A percentile compares a stretch with the other conserved stretches of the same genome.
Conservation (phyloP, 2,329 filamentous ascomycete species). For the Cladophialophora bantiana region DNA sequence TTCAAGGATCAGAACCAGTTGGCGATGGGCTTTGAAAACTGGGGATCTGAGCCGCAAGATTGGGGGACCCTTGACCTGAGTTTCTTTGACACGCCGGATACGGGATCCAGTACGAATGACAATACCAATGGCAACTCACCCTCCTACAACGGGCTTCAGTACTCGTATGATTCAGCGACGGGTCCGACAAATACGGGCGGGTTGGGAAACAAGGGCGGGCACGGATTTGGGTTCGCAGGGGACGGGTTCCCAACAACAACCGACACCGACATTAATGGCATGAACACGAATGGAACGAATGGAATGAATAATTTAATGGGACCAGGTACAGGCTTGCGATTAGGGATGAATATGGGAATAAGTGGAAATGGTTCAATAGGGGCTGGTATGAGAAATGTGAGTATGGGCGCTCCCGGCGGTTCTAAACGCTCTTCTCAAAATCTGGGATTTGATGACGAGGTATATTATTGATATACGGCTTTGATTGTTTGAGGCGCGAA, state of each 20-base stretch:
- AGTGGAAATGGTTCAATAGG: neutral
- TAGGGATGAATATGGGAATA: slow-evolving; percentile 11
- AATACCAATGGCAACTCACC: slow-evolving; percentile 32
- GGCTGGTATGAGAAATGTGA: neutral
- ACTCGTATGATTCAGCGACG: slow-evolving; percentile 15
- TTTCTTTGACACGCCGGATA: slow-evolving; percentile 30
- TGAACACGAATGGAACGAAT: slow-evolving; percentile 8
- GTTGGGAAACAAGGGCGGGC: neutral
- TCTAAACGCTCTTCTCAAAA: slow-evolving; percentile 14
- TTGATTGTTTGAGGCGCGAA: neutral
- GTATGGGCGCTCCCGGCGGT: slow-evolving; percentile 1
- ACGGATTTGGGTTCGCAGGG: neutral
- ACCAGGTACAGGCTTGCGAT: neutral
- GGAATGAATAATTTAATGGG: slow-evolving; percentile 4
- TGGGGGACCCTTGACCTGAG: slow-evolving; percentile 36
- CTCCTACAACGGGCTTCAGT: slow-evolving; percentile 19
- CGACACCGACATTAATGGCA: neutral
- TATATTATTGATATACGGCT: slow-evolving; percentile 26
- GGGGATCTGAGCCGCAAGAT: slow-evolving; percentile 49
- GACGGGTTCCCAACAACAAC: slow-evolving; percentile 8
- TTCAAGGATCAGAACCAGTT: slow-evolving; percentile 67
- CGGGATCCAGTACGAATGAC: slow-evolving; percentile 7
- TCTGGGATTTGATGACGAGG: slow-evolving; percentile 26
- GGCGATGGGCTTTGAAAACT: slow-evolving; percentile 68
- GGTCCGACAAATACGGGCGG: neutral